These are phyloP conservation scores for Capniomyces stellatus DNA, from an alignment of 371 early-diverging fungal species.

Conservation along the genomic window DNA sequence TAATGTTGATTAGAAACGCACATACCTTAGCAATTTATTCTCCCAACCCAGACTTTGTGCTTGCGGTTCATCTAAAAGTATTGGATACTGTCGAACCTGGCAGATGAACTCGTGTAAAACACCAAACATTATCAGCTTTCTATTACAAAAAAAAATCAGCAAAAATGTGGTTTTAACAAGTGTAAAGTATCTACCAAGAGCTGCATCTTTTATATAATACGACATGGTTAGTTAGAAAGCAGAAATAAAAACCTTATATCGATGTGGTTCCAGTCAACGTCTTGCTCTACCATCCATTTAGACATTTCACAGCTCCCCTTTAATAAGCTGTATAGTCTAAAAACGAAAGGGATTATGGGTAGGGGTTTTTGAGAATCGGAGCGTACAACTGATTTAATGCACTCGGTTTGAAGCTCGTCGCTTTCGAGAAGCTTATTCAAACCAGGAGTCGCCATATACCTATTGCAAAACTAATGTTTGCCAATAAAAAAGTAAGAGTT, in stretches of 20 bases:
- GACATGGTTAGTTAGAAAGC: too few relatives aligned
- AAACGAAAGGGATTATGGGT: slow-evolving; percentile 8
- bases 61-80: slow-evolving; percentile 3
- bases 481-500: background rate
- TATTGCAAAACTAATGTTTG: slow-evolving; percentile 12
- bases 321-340: slow-evolving; percentile 14
- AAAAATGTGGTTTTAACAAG: too few relatives aligned
- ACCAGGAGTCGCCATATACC: slow-evolving; percentile 13
- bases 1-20: background rate
- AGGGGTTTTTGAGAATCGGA: slow-evolving; percentile 4
- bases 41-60: background rate
- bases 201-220: too few relatives aligned
- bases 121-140: slow-evolving; percentile 20
- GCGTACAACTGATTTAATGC: slow-evolving; percentile 12
- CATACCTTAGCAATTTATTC: background rate
- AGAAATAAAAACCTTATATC: slow-evolving; percentile 17
- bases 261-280: slow-evolving; percentile 9
- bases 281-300: slow-evolving; percentile 16
- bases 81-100: slow-evolving; percentile 18
- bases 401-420: slow-evolving; percentile 19
- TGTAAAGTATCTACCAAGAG: too few relatives aligned
- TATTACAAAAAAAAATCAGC: background rate
- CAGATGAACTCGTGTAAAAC: slow-evolving; percentile 13
- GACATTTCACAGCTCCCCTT: slow-evolving; percentile 10
- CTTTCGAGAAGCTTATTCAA: slow-evolving; percentile 9